phyloP scores from a whole-genome alignment of 1,284 basidiomycete species.

The Ustanciosporium gigantosporum region DNA sequence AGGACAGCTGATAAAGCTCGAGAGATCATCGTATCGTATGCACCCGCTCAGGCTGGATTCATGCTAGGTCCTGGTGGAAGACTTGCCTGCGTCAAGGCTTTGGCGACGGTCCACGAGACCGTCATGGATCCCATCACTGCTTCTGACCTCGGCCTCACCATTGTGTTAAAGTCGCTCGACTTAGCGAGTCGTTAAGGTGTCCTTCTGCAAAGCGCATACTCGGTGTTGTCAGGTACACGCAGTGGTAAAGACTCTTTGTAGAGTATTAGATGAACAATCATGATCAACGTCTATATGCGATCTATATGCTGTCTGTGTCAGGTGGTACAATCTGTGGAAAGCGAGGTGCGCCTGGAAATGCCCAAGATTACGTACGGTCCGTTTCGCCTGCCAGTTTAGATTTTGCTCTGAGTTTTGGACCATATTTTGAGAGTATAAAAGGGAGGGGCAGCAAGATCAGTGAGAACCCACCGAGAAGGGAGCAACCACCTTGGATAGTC shows the following conservation, averaged over 20 bases:
- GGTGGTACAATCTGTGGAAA: too few relatives aligned
- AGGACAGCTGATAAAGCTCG: conserved; percentile 42
- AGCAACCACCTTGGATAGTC: conserved; percentile 2
- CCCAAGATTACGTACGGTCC: too few relatives aligned
- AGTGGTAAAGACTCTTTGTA: too few relatives aligned
- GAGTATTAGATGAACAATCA: too few relatives aligned
- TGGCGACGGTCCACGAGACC: conserved; percentile 48
- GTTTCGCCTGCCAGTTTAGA: conserved; percentile 1
- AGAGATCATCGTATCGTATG: conserved; percentile 52
- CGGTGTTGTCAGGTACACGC: too few relatives aligned
- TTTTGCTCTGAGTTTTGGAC: conserved; percentile 1
- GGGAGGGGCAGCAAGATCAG: conserved; percentile 1
- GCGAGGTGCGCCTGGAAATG: too few relatives aligned
- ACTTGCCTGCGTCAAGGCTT: conserved; percentile 49
- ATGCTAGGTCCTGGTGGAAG: conserved; percentile 55
- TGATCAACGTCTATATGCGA: too few relatives aligned
- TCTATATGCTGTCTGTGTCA: too few relatives aligned
- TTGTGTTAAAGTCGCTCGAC: conserved; percentile 46
- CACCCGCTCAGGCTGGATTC: conserved; percentile 56
- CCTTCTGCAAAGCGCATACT: too few relatives aligned
- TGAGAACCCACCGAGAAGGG: conserved; percentile 5
- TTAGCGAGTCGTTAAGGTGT: conserved; percentile 41
- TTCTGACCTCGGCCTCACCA: conserved; percentile 41
- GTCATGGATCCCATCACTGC: conserved; percentile 44
- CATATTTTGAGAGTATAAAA: not conserved